Conservation (phyloP, 2,329 filamentous ascomycete genomes). For the Clonostachys sp. region DNA sequence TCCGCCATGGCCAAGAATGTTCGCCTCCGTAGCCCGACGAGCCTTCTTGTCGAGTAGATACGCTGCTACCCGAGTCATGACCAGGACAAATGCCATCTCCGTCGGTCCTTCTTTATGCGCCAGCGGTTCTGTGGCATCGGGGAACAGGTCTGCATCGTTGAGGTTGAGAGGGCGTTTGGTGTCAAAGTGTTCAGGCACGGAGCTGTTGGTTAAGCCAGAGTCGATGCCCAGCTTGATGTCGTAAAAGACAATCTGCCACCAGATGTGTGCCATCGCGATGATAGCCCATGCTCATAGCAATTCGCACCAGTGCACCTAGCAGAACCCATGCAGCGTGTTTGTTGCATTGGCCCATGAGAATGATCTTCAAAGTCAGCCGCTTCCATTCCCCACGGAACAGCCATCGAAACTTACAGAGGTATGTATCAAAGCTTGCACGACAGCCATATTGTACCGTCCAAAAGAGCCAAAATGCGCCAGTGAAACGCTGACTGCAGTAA, state of each 20-base stretch:
- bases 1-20: conserved; percentile 34
- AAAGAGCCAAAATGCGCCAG: conserved; percentile 52
- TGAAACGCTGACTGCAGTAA: conserved; percentile 41
- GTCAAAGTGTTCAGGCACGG: conserved; percentile 47
- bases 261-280: conserved; percentile 59
- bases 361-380: conserved; percentile 18
- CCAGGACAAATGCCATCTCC: conserved; percentile 53
- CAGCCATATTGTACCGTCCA: conserved; percentile 50
- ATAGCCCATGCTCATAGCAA: conserved; percentile 63
- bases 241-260: conserved; percentile 59
- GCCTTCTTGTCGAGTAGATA: conserved; percentile 33
- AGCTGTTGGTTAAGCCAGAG: conserved; percentile 49
- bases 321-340: conserved; percentile 56
- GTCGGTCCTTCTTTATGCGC: conserved; percentile 50
- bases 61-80: conserved; percentile 42
- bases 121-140: conserved; percentile 43
- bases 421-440: conserved; percentile 53
- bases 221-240: conserved; percentile 52
- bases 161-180: conserved; percentile 52
- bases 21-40: conserved; percentile 37
- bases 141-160: conserved; percentile 54
- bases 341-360: conserved; percentile 51
- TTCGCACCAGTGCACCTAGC: conserved; percentile 55
- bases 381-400: background rate
- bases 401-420: conserved; percentile 37